Conservation (phyloP, 306 rosid genomes). For the Potentilla sterilis region DNA sequence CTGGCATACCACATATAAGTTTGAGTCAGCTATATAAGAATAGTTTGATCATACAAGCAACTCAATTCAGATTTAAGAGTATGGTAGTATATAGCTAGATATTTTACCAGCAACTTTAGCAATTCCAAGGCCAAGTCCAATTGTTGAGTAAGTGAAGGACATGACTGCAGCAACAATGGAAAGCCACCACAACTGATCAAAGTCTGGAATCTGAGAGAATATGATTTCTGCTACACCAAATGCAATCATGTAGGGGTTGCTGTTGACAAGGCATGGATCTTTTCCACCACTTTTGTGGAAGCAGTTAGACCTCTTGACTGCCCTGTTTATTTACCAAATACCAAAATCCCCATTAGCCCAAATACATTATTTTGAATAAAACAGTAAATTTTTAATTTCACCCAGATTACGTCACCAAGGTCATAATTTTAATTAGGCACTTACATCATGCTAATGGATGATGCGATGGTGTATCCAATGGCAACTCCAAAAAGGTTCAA, state of each 20-base stretch:
- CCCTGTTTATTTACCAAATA: conserved; percentile 46
- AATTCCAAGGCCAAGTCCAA: conserved; percentile 36
- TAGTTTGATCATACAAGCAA: neutral
- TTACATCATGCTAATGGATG: conserved; percentile 66
- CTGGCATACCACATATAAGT: conserved; percentile 19
- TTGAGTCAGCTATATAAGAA: conserved; percentile 1
- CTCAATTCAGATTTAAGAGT: neutral
- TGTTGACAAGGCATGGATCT: conserved; percentile 45
- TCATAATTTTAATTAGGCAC: neutral
- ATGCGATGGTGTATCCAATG: conserved; percentile 71
- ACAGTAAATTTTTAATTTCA: neutral
- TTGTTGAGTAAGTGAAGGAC: conserved; percentile 39
- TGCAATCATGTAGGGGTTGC: conserved; percentile 52
- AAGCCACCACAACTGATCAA: conserved; percentile 37
- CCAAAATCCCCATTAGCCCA: conserved; percentile 13
- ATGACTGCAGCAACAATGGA: conserved; percentile 41
- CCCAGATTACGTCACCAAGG: neutral
- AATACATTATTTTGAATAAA: neutral
- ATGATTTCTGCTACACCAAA: conserved; percentile 49
- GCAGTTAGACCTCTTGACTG: conserved; percentile 60
- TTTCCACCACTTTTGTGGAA: conserved; percentile 47
- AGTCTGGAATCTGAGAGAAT: conserved; percentile 59
- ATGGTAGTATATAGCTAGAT: neutral
- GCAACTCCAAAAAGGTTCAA: conserved; percentile 59
- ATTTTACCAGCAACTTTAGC: conserved; percentile 25